Evolutionary conservation across 306 rosid species (phyloP), one percentile per base, ranked within the genome.

Genomic region (Gastrolobium villosum): DNA sequence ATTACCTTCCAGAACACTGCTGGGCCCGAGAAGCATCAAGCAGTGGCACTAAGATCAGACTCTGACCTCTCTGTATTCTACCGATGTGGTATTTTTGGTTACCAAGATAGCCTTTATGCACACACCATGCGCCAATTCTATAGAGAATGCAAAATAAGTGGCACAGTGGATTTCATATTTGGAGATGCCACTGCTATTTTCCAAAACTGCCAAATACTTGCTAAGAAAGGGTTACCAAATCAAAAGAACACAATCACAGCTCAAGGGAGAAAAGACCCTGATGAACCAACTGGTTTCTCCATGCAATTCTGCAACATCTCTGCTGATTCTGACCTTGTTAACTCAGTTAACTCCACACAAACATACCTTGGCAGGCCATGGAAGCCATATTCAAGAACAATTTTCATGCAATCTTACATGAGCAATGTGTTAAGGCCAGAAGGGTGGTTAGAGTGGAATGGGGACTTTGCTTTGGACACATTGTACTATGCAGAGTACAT

Each of bases 391-490:
- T 92, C 97, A 0, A 55, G 92, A 46, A 88, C 97, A 26, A 20
- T 90, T 28, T 39, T 92, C 60, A 82, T 92, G 90, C 86, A 92
- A 36, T 75, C 88, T 0, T 77, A 76, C 76, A 69, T 90, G 43
- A 84, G 90, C 61, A 52, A 72, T 15, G 88, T 66, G 59, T 39
- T 90, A 13, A 83, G 85, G 76, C 92, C 96, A 2, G 80, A 87
- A 80, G 97, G 97, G 65, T 90, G 97, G 97, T 84, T 92, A 5
- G 97, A 90, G 70, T 92, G 97, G 97, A 86, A 81, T 13, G 95
- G 79, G 0, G 32, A 50, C 11, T 71, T 88, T 45, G 82, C 83
- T 28, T 78, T 92, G 83, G 80, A 81, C 53, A 82, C 97, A 0
- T 46, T 92, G 82, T 90, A 74, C n/a, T 92, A 92, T 39, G 96